These are phyloP conservation scores for Clathrus columnatus DNA, from an alignment of 768 basidiomycete species.

Conservation along the genomic window DNA sequence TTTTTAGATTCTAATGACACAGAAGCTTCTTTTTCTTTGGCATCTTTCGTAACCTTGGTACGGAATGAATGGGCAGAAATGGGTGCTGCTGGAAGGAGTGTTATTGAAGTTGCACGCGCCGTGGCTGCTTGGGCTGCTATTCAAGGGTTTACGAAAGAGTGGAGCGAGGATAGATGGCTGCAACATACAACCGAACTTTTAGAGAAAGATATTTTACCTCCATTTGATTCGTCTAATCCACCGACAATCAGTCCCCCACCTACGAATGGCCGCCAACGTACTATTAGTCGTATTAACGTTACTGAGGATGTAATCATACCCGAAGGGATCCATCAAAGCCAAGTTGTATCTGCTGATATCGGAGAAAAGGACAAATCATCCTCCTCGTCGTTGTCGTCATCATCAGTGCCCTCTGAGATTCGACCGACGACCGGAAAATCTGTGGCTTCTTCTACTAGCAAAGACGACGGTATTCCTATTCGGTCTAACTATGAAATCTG, in stretches of 20 bases:
- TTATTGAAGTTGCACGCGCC: conserved; percentile 58
- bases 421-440: too few relatives aligned
- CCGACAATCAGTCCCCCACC: conserved; percentile 18
- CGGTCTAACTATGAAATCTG: conserved; percentile 45
- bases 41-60: conserved; percentile 73
- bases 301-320: conserved; percentile 67
- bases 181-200: conserved; percentile 57
- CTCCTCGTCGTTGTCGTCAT: conserved; percentile 15
- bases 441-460: conserved; percentile 16
- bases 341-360: conserved; percentile 75
- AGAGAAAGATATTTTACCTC: conserved; percentile 32
- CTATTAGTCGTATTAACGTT: conserved; percentile 50
- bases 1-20: conserved; percentile 53
- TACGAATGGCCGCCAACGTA: conserved; percentile 15
- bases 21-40: conserved; percentile 74
- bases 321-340: conserved; percentile 42
- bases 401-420: too few relatives aligned
- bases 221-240: conserved; percentile 10
- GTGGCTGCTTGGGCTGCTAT: conserved; percentile 74
- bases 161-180: conserved; percentile 68
- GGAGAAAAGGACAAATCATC: conserved; percentile 41
- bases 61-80: conserved; percentile 64
- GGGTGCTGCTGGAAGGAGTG: conserved; percentile 52
- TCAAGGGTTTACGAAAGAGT: conserved; percentile 74
- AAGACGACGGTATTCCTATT: conserved; percentile 11